These are phyloP conservation scores for Arabidopsis arenosa DNA, from an alignment of 345 rosid species.

Conservation along the genomic window DNA sequence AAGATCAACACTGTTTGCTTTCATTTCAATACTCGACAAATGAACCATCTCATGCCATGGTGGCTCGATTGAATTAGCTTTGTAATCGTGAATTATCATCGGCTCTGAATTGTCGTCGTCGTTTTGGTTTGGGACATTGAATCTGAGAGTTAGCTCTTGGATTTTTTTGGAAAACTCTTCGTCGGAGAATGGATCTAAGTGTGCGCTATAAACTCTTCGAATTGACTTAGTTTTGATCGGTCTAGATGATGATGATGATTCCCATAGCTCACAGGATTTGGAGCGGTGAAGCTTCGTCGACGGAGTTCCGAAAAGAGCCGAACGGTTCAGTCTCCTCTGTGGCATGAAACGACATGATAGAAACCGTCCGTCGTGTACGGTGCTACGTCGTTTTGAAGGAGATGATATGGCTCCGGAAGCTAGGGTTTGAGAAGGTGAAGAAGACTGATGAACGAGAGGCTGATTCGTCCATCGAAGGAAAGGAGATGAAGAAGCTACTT, in stretches of 20 bases:
- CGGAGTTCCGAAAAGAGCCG: constrained; percentile 54
- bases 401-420: constrained; percentile 63
- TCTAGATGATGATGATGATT: constrained; percentile 44
- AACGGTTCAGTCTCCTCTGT: constrained; percentile 54
- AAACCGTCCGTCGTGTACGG: constrained; percentile 33
- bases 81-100: constrained; percentile 33
- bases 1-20: constrained; percentile 79
- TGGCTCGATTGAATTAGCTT: constrained; percentile 38
- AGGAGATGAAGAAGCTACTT: constrained; percentile 54
- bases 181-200: constrained; percentile 63
- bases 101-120: constrained; percentile 21
- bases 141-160: constrained; percentile 60
- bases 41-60: constrained; percentile 50
- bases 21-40: constrained; percentile 68
- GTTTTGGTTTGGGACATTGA: constrained; percentile 53
- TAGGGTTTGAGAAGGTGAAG: constrained; percentile 66
- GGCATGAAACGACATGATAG: constrained; percentile 43
- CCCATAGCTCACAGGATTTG: constrained; percentile 54
- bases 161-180: constrained; percentile 76
- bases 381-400: constrained; percentile 59
- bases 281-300: constrained; percentile 50
- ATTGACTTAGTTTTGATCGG: constrained; percentile 33
- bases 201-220: constrained; percentile 62
- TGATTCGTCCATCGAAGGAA: constrained; percentile 70
- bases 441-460: constrained; percentile 48